phyloP scores from a whole-genome alignment of 2,329 filamentous ascomycete genomes.

The Pseudogymnoascus sp. region DNA sequence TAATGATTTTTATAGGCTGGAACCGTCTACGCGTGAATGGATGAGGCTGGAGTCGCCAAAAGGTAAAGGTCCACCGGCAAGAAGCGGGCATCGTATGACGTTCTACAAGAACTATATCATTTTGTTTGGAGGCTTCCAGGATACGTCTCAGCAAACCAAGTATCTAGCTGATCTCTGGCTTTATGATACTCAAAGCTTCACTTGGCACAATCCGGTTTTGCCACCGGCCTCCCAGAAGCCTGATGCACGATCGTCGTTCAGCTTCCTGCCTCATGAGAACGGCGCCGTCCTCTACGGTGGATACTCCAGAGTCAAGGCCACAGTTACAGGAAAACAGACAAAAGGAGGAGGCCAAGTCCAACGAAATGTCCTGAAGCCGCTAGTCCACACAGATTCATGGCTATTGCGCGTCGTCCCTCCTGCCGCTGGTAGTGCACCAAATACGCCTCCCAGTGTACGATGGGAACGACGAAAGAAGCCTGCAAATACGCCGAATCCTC shows the following conservation, averaged over 20 bases:
- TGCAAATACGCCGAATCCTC: constrained; percentile 75
- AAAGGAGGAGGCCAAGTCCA: constrained; percentile 50
- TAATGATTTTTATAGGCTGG: constrained; percentile 94
- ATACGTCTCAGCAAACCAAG: constrained; percentile 89
- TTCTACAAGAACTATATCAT: constrained; percentile 96
- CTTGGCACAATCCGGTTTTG: constrained; percentile 70
- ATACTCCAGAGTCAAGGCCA: constrained; percentile 82
- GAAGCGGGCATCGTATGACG: constrained; percentile 92
- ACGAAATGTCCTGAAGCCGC: constrained; percentile 69
- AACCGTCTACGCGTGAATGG: constrained; percentile 82
- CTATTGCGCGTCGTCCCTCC: constrained; percentile 75
- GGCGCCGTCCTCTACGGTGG: constrained; percentile 89
- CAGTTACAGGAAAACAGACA: constrained; percentile 52
- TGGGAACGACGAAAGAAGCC: constrained; percentile 95
- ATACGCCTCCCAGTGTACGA: constrained; percentile 61
- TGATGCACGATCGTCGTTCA: constrained; percentile 85
- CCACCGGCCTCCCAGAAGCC: constrained; percentile 77
- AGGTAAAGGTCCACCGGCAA: constrained; percentile 70
- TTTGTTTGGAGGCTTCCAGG: constrained; percentile 93
- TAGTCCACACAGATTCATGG: constrained; percentile 93
- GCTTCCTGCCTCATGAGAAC: constrained; percentile 78
- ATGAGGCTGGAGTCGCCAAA: constrained; percentile 69
- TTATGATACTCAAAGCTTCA: constrained; percentile 81
- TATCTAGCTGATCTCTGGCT: constrained; percentile 93
- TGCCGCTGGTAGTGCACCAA: constrained; percentile 53